Evolutionary conservation across 2,329 filamentous ascomycete genomes (phyloP).

Genomic region (Penicillium sp.): DNA sequence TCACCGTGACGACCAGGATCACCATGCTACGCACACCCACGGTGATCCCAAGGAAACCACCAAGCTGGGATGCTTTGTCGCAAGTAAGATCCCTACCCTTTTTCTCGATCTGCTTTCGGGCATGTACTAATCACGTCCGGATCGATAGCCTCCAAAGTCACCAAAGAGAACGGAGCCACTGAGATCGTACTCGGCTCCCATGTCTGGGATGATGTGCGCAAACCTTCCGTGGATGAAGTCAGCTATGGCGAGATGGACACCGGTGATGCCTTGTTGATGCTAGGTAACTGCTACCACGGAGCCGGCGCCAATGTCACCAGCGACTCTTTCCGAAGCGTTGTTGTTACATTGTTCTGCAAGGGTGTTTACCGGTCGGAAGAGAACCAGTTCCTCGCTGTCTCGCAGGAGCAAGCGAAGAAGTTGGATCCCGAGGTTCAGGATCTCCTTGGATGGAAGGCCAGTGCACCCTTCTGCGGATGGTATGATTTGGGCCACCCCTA

Average conservation of each 20-base stretch:
- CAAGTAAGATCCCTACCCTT: background rate
- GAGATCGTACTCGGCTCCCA: conserved; percentile 45
- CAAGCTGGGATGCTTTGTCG: background rate
- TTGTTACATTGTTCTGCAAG: background rate
- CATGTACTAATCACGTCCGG: background rate
- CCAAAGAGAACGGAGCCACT: conserved; percentile 45
- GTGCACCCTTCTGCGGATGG: background rate
- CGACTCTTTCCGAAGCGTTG: background rate
- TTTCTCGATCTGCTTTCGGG: background rate
- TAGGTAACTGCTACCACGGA: conserved; percentile 44
- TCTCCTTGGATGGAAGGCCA: background rate
- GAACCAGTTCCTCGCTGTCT: background rate
- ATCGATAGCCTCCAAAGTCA: conserved; percentile 32
- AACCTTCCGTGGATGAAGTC: conserved; percentile 40
- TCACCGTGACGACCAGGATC: background rate
- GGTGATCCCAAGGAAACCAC: background rate
- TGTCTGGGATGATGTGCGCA: conserved; percentile 42
- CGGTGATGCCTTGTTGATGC: conserved; percentile 43
- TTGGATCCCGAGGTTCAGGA: background rate
- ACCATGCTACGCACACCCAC: background rate
- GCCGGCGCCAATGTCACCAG: conserved; percentile 39
- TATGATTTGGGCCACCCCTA: background rate
- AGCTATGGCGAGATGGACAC: conserved; percentile 43
- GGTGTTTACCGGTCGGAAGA: background rate
- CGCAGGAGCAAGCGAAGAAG: background rate